phyloP scores from a whole-genome alignment of 75 land plant species.

The Cupressus sempervirens region DNA sequence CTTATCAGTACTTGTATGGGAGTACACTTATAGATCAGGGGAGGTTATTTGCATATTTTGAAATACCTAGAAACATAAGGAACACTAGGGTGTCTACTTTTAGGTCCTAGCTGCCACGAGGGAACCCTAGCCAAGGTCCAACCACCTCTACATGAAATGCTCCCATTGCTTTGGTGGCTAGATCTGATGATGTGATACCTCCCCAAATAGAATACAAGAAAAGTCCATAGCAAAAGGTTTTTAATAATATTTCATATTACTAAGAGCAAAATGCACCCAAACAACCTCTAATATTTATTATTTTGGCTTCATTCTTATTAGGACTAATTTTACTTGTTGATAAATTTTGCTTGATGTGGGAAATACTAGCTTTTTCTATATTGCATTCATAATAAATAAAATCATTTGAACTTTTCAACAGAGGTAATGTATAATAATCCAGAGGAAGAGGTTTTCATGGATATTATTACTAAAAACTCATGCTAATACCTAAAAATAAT shows the following conservation, averaged over 20 bases:
- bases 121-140: slow-evolving; percentile 95
- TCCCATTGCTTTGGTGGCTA: slow-evolving; percentile 94
- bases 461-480: too few species aligned
- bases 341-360: too few species aligned
- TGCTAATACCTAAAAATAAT: too few species aligned
- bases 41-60: background rate
- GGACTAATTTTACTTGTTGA: too few species aligned
- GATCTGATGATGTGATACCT: slow-evolving; percentile 96
- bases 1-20: background rate
- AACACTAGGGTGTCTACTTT: slow-evolving; percentile 89
- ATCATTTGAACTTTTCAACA: too few species aligned
- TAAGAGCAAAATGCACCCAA: background rate
- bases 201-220: slow-evolving; percentile 44
- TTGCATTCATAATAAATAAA: too few species aligned
- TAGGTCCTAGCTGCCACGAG: slow-evolving; percentile 88
- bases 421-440: too few species aligned
- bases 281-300: background rate
- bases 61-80: slow-evolving; percentile 96
- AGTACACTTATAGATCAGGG: background rate
- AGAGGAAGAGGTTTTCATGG: too few species aligned
- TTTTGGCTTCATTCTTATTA: background rate
- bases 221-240: background rate
- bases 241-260: background rate
- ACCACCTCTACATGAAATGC: slow-evolving; percentile 71
- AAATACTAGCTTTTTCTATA: too few species aligned